Evolutionary conservation across 2,329 filamentous ascomycete species (phyloP), one percentile per base, ranked within the genome.

Genomic region (Neofusicoccum sp.): DNA sequence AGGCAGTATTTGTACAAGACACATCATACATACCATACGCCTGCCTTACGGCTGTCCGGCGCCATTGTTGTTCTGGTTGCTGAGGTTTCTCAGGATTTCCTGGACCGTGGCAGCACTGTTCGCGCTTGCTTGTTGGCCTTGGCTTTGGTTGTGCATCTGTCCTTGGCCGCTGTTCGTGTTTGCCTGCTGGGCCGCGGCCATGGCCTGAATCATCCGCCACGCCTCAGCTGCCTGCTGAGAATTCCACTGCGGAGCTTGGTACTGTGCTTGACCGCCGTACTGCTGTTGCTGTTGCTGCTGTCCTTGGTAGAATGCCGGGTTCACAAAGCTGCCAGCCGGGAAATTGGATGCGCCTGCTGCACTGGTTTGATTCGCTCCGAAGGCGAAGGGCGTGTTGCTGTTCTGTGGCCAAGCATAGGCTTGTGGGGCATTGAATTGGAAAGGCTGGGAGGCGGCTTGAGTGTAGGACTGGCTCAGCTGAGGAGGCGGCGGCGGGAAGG

Each of bases 241-340:
- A 9, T 40, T 51, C 57, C 57, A 41, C 28, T 61, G 58, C 9
- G 44, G 57, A 34, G 57, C n/a, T 20, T 59, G 57, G 36, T 56
- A 56, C 24, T 40, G 40, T 20, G 16, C 41, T 12, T 58, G 54
- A 16, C 41, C 33, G 9, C 30, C 41, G 8, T 36, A 58, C 11
- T 56, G 43, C 36, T 54, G 57, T 31, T 60, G 63, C n/a, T 58
- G 61, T 56, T 67, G 69, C 16, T 65, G 62, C 40, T 70, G 57
- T 16, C 61, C 61, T 49, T 66, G 65, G 36, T 65, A 72, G 63
- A 70, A 71, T 7, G 66, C 64, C 16, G 72, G 71, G 54, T 75
- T 75, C 41, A 70, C 65, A 62, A 72, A 74, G 7, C 70, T 64
- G 4, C 69, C 69, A 8, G 68, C 63, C 3, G 70, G 65, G 28